Percentiles rank a stretch among this genome's conserved stretches.
Evolutionary conservation across 1,139 yeast species (phyloP).

Genomic region (Hemisphaericaspora subhashii): DNA sequence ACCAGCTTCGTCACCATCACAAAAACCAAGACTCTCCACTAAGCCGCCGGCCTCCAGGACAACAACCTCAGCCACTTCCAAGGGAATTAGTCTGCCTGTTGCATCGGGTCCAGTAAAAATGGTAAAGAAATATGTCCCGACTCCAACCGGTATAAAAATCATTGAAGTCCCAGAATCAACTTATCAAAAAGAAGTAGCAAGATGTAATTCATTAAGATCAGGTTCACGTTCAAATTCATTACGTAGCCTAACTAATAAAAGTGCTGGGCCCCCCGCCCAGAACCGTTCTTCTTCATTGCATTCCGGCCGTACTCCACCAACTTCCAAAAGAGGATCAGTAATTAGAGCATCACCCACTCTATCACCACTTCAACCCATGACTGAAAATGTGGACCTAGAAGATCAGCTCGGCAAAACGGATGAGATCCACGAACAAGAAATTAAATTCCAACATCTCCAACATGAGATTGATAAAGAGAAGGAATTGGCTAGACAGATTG

Average conservation of each 20-base stretch:
- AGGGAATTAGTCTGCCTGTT: no score
- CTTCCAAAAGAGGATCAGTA: conserved; percentile 2
- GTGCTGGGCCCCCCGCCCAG: conserved; percentile 14
- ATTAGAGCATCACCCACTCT: not conserved
- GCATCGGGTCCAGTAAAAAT: conserved; percentile 29
- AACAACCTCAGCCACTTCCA: not conserved
- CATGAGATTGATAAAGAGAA: conserved; percentile 33
- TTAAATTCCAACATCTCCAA: conserved; percentile 19
- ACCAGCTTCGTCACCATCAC: conserved; percentile 4
- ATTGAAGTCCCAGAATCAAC: conserved; percentile 47
- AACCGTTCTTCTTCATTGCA: conserved; percentile 21
- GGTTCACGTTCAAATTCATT: conserved; percentile 19
- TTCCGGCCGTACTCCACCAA: not conserved
- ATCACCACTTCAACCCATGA: conserved; percentile 15
- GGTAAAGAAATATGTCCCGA: conserved; percentile 50
- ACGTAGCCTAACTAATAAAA: conserved; percentile 20
- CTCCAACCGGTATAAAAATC: conserved; percentile 49
- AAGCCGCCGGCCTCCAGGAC: not conserved
- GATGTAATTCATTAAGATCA: conserved; percentile 43
- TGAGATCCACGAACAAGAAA: conserved; percentile 15
- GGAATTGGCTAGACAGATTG: conserved; percentile 30
- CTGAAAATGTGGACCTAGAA: conserved; percentile 19
- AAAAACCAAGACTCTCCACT: not conserved
- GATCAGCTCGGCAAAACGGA: conserved; percentile 13
- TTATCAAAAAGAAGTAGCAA: conserved; percentile 38